phyloP scores from a whole-genome alignment of 352 stramenopile genomes.

The Vaucheria bursata region DNA sequence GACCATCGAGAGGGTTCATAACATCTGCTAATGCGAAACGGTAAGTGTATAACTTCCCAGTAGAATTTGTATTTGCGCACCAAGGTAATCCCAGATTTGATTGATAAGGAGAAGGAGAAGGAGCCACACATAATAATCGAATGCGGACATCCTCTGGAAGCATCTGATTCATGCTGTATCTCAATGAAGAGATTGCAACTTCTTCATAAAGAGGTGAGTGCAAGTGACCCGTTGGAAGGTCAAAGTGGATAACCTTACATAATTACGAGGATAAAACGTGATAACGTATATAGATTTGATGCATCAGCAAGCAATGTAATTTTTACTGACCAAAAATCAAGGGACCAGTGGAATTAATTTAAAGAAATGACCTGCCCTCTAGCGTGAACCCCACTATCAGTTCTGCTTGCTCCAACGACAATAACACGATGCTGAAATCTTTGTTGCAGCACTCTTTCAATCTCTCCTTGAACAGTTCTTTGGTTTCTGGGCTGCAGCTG shows the following conservation, averaged over 20 bases:
- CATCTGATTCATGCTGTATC: slow-evolving; percentile 58
- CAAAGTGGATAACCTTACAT: slow-evolving; percentile 64
- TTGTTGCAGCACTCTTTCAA: slow-evolving; percentile 64
- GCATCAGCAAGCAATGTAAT: too few relatives aligned
- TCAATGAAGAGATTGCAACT: slow-evolving; percentile 45
- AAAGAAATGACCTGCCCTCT: slow-evolving; percentile 61
- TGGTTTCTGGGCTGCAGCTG: slow-evolving; percentile 61
- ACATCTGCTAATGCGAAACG: slow-evolving; percentile 51
- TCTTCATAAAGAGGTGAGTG: neutral
- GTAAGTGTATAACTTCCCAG: slow-evolving; percentile 61
- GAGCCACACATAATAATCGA: slow-evolving; percentile 62
- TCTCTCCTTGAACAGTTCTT: slow-evolving; percentile 54
- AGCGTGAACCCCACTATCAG: slow-evolving; percentile 81
- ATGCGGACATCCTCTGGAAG: slow-evolving; percentile 54
- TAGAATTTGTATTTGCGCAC: slow-evolving; percentile 55
- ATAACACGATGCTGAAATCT: slow-evolving; percentile 60
- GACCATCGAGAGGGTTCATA: slow-evolving; percentile 54
- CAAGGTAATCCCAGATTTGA: slow-evolving; percentile 48
- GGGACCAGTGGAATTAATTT: neutral
- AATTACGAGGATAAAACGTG: too few relatives aligned
- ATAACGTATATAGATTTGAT: too few relatives aligned
- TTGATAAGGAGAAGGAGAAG: slow-evolving; percentile 40
- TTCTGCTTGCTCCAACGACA: slow-evolving; percentile 74
- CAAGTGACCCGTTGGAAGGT: slow-evolving; percentile 57
- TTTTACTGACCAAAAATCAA: too few relatives aligned